phyloP scores from a whole-genome alignment of 345 rosid species.

The Euphorbia peplus region DNA sequence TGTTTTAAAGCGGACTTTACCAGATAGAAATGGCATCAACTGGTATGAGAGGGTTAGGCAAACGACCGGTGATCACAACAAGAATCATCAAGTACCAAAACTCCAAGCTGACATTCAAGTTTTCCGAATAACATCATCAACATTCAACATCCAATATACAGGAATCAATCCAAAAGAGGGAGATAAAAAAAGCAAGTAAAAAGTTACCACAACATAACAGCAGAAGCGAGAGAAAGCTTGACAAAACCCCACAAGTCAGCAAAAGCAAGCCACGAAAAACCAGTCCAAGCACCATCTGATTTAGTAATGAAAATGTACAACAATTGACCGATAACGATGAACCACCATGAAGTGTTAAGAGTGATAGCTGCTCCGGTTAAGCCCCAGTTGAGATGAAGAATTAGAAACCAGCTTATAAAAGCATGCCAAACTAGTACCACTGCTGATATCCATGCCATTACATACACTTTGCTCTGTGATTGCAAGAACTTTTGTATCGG shows the following conservation, averaged over 20 bases:
- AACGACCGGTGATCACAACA: constrained; percentile 70
- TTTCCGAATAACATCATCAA: not conserved
- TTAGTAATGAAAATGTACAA: constrained; percentile 74
- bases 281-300: constrained; percentile 93
- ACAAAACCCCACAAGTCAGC: constrained; percentile 67
- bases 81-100: constrained; percentile 88
- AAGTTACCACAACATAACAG: constrained; percentile 83
- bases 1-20: constrained; percentile 28
- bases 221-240: constrained; percentile 87
- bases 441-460: constrained; percentile 75
- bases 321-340: constrained; percentile 59
- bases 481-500: constrained; percentile 89
- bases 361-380: constrained; percentile 80
- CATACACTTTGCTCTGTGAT: constrained; percentile 80
- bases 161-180: too few species aligned
- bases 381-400: constrained; percentile 73
- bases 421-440: constrained; percentile 55
- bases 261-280: constrained; percentile 87
- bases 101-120: constrained; percentile 64
- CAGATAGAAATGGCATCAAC: constrained; percentile 93
- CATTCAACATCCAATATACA: not conserved
- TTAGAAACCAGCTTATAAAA: constrained; percentile 73
- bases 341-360: constrained; percentile 88
- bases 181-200: not conserved
- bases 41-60: constrained; percentile 69